Base-by-base conservation (phyloP, 257 asterid genomes). In the Penstemon newberryi region DNA sequence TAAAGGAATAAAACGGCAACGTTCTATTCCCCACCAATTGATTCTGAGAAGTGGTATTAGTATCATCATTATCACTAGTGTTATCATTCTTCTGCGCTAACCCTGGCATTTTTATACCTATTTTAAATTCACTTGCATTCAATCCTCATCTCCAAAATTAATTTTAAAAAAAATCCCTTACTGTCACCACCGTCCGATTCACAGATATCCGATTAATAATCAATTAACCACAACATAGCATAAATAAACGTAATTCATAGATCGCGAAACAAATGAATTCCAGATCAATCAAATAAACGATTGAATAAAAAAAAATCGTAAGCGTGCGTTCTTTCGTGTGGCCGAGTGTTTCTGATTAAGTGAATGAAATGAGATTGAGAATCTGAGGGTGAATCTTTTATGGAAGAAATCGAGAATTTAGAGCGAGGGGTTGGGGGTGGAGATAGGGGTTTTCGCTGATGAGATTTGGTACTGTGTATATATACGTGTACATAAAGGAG, bases 21-120 rank as follows among this genome's bases (percentile, higher is more conserved):
- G 82, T 68, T 44, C 78, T 91, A 63, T 80, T 78, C 39, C 71
- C 80, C 52, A 43, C 44, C 77, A 79, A 78, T 50, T 79, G 68
- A 67, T 80, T 78, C 75, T 53, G 63, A 68, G 41, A 71, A 59
- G 68, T 66, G 33, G 55, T 56, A 80, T 70, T 60, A 67, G 49
- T 71, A 73, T 69, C 75, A 69, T 57, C 58, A 52, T 66, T 63
- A 60, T 59, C 71, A 70, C 71, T 59, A 58, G 56, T 65, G 57
- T 57, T 73, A 77, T 77, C 71, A 83, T 79, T 79, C 69, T 67
- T 82, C 81, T 85, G 81, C 75, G 87, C 83, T 79, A 90, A 69
- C 65, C 87, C 96, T 33, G 97, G 99, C 99, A 93, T 93, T 81
- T 78, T 66, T 47, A 39, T 71, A 74, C 75, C 44, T 76, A 63